These are phyloP conservation scores for Yarrowia yakushimensis DNA, from an alignment of 805 yeast genomes.

Conservation along the genomic window DNA sequence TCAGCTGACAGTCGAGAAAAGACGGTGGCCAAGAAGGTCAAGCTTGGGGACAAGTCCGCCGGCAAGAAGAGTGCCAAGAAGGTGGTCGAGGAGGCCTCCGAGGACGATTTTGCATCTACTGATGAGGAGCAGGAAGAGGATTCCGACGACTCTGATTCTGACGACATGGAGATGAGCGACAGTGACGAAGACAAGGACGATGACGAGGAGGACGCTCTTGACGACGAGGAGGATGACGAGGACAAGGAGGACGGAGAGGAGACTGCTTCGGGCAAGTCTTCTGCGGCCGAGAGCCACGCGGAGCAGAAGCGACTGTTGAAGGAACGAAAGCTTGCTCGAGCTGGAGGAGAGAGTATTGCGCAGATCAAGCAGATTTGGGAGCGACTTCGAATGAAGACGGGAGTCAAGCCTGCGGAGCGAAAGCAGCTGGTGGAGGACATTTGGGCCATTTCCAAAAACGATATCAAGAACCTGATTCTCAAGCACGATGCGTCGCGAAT, in stretches of 20 bases:
- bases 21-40: constrained; percentile 18
- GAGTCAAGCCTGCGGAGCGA: constrained; percentile 72
- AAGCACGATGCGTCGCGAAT: constrained; percentile 97
- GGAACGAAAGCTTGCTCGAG: constrained; percentile 83
- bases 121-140: constrained; percentile 14
- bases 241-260: constrained; percentile 36
- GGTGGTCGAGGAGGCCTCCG: constrained; percentile 1
- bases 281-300: constrained; percentile 66
- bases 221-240: constrained; percentile 33
- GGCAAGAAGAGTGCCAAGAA: constrained; percentile 6
- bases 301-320: constrained; percentile 74
- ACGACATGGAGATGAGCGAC: constrained; percentile 13
- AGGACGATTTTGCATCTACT: constrained; percentile 19
- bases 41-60: constrained; percentile 6
- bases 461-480: constrained; percentile 76
- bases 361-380: constrained; percentile 89
- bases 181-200: constrained; percentile 27
- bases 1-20: constrained; percentile 18
- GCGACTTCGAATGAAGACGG: constrained; percentile 76
- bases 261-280: constrained; percentile 37
- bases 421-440: constrained; percentile 76
- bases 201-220: constrained; percentile 30
- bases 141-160: constrained; percentile 26
- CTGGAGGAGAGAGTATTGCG: constrained; percentile 82
- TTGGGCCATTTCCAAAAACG: constrained; percentile 77